phyloP scores from a whole-genome alignment of 331 rosid genomes.

The Erythrophleum ivorense region DNA sequence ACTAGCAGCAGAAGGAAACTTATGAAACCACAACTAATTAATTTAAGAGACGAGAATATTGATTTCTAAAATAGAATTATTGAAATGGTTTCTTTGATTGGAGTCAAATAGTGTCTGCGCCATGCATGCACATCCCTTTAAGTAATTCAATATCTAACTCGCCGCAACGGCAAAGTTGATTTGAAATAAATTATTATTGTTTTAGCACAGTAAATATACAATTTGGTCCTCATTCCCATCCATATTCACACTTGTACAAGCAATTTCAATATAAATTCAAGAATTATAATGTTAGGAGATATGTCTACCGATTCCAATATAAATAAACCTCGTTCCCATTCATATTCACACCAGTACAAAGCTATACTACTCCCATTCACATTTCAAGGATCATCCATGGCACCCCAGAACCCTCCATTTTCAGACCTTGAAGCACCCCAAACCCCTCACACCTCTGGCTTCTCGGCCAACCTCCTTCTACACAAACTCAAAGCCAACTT shows the following conservation, averaged over 20 bases:
- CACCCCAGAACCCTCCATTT: constrained; percentile 41
- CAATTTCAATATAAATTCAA: too few relatives aligned
- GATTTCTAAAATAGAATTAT: too few relatives aligned
- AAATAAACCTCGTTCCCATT: not conserved
- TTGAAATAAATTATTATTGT: not conserved
- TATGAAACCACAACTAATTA: too few relatives aligned
- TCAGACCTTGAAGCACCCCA: constrained; percentile 37
- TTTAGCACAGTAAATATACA: not conserved
- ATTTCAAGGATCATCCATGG: constrained; percentile 38
- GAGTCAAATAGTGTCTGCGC: too few relatives aligned
- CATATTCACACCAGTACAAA: too few relatives aligned
- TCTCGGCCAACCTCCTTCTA: constrained; percentile 36
- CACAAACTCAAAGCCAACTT: constrained; percentile 58
- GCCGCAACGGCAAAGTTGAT: not conserved
- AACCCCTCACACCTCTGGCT: constrained; percentile 7
- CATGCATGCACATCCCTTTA: too few relatives aligned
- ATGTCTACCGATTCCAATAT: too few relatives aligned
- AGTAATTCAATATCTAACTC: not conserved
- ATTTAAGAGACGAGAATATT: too few relatives aligned
- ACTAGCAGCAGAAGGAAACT: too few relatives aligned
- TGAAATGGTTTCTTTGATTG: too few relatives aligned
- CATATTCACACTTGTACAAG: too few relatives aligned
- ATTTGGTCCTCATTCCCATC: not conserved
- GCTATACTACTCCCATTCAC: not conserved
- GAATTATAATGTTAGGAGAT: too few relatives aligned